Conservation (phyloP, 139 green algal genomes). For the Tetraselmis chui region DNA sequence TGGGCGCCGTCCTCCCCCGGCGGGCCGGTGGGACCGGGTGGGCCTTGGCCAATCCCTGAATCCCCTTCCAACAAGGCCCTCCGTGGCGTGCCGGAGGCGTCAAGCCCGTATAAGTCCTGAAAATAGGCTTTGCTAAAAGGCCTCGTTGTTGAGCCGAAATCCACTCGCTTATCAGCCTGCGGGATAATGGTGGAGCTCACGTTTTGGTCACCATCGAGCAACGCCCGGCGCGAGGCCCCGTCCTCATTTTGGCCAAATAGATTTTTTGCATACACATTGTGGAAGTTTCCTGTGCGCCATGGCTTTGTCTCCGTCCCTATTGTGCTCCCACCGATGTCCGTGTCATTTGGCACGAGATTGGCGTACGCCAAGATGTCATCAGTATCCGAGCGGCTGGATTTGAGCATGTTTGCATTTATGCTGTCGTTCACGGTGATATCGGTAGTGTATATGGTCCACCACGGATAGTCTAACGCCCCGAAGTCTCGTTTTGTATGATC, state of each 20-base stretch:
- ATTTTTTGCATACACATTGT: neutral
- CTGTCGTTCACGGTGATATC: neutral
- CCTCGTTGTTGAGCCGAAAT: neutral
- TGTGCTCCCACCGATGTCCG: neutral
- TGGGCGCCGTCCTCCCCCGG: neutral
- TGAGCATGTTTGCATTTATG: neutral
- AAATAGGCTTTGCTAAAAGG: neutral
- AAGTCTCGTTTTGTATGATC: too few relatives aligned
- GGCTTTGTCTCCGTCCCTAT: neutral
- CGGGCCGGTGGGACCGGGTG: too few relatives aligned
- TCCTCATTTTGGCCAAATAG: neutral
- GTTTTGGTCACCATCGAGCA: neutral
- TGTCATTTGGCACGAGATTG: neutral
- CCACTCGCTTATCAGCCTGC: neutral
- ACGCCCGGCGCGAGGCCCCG: neutral
- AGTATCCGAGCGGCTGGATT: neutral
- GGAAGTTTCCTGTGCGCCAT: neutral
- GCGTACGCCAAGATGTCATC: neutral
- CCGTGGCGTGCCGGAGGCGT: too few relatives aligned
- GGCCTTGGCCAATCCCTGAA: neutral
- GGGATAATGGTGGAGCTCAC: neutral
- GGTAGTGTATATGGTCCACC: neutral
- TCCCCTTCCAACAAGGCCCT: neutral
- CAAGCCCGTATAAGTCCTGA: neutral
- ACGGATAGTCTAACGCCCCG: neutral